phyloP scores from a whole-genome alignment of 179 eudicot genomes.

The Drosera spatulata region DNA sequence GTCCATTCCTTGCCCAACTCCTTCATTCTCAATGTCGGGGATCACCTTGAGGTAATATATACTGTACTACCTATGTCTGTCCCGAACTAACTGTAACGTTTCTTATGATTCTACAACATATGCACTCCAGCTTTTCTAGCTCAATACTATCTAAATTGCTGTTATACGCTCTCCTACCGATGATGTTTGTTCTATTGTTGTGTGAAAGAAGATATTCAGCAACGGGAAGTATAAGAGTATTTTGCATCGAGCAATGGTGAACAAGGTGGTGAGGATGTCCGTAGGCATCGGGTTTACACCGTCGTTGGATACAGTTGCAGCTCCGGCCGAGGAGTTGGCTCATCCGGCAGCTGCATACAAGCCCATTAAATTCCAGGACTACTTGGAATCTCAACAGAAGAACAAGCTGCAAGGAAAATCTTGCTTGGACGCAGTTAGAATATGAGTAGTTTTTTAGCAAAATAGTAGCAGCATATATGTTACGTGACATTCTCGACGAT shows the following conservation, averaged over 20 bases:
- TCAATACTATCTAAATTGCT: neutral
- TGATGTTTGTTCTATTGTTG: neutral
- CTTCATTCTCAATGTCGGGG: constrained; percentile 3
- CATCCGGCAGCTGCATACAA: constrained; percentile 6
- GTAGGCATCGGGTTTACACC: neutral
- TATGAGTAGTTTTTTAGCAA: neutral
- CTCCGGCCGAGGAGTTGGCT: neutral
- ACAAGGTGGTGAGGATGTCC: neutral
- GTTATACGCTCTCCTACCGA: neutral
- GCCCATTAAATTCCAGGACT: constrained; percentile 31
- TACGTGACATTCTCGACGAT: too few relatives aligned
- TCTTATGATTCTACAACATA: neutral
- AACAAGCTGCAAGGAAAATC: constrained; percentile 19
- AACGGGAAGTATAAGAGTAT: constrained; percentile 1
- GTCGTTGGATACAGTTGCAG: neutral
- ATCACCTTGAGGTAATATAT: constrained; percentile 8
- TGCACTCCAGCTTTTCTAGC: neutral
- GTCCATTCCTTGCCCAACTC: constrained; percentile 3
- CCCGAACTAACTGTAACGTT: too few relatives aligned
- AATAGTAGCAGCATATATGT: too few relatives aligned
- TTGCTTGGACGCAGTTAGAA: constrained; percentile 16
- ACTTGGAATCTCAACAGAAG: constrained; percentile 22
- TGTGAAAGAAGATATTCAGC: constrained; percentile 1
- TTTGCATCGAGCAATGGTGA: constrained; percentile 1
- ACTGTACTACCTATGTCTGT: neutral